A percentile compares a stretch with the other conserved stretches of the same genome.
phyloP scores from a whole-genome alignment of 345 rosid genomes.

The Gossypium arboreum region DNA sequence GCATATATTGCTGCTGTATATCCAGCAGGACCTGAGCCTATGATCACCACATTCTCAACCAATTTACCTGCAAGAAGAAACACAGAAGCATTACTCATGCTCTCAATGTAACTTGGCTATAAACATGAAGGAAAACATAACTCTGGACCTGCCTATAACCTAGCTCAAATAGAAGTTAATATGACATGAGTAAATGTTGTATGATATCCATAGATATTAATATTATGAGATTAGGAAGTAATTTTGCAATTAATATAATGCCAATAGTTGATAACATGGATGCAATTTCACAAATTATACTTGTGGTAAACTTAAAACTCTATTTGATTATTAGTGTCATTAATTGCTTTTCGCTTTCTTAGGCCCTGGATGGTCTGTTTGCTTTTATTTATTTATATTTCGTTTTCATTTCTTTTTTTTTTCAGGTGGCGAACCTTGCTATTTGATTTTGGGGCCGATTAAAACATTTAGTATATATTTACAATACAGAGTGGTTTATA shows the following conservation, averaged over 20 bases:
- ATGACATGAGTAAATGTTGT: not conserved
- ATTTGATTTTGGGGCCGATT: too few relatives aligned
- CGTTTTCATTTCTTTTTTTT: too few relatives aligned
- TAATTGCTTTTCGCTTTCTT: not conserved
- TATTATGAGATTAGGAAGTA: not conserved
- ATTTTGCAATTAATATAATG: not conserved
- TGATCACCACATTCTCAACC: conserved; percentile 81
- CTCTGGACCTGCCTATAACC: not conserved
- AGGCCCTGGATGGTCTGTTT: not conserved
- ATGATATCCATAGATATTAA: not conserved
- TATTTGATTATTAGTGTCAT: not conserved
- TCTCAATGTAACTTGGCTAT: not conserved
- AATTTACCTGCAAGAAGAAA: conserved; percentile 48
- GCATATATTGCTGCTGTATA: conserved; percentile 97
- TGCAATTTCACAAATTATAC: not conserved
- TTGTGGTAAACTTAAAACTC: not conserved
- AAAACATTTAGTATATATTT: too few relatives aligned
- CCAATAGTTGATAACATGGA: not conserved
- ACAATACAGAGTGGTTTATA: too few relatives aligned
- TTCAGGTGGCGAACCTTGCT: too few relatives aligned
- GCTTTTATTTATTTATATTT: too few relatives aligned
- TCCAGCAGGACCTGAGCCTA: conserved; percentile 99
- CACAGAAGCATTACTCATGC: not conserved
- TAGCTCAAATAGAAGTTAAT: not conserved
- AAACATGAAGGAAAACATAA: not conserved